Evolutionary conservation across 2,329 filamentous ascomycete genomes (phyloP), one percentile per base, ranked within the genome.

Genomic region (Ophiostoma ulmi): DNA sequence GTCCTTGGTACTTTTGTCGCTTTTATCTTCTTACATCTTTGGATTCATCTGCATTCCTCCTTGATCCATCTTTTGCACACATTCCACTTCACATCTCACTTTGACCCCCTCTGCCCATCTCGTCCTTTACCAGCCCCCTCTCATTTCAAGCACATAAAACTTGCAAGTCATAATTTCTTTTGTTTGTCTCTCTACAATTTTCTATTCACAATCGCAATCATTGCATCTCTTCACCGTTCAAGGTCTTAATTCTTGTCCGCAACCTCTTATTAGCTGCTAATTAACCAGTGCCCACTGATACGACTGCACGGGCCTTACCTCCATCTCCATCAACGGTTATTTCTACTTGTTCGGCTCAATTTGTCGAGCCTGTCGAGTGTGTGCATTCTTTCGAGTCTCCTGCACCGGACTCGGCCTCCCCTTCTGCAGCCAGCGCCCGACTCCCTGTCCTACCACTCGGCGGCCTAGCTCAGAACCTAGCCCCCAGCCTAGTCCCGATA

Each of bases 331-430:
- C 44, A 5, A 22, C 52, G 22, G 11, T 26, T 58, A 58, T 58
- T 58, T 58, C 52, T 58, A 58, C 52, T 58, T 58, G n/a, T 26
- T 22, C 22, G 8, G 11, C 52, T 5, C 44, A 48, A 17, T 48
- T 10, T 6, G 44, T 48, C 44, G 44, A 48, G 44, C n/a, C 44
- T 48, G 1, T 48, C 17, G 17, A 48, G 44, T 48, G 17, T 48
- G 17, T 20, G 7, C 17, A 48, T 17, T 48, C 44, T 48, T 39
- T 10, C 38, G 44, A 20, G 44, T 48, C 44, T 48, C 38, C 38
- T 48, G 44, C 52, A 58, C 52, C 52, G 52, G 52, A 58, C 52
- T 58, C 52, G 52, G 22, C n/a, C 52, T 58, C 52, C 13, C 52
- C 44, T 20, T 17, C 52, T 48, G 20, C 44, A 48, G 44, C 52